Percentiles rank a stretch among this genome's conserved stretches.
phyloP scores from a whole-genome alignment of 257 asterid species.

The Osmanthus fragrans region DNA sequence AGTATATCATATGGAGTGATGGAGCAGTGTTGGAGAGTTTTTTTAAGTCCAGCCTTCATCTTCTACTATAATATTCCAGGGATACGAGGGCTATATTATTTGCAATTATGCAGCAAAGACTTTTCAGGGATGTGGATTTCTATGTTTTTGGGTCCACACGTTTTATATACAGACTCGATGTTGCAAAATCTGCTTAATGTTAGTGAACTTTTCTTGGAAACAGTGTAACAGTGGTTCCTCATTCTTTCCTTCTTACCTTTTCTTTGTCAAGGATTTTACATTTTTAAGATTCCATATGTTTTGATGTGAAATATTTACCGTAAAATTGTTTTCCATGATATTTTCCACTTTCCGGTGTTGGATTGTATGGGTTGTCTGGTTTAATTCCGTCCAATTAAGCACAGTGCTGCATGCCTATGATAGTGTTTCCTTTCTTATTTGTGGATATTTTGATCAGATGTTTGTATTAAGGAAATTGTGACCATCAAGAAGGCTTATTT shows the following conservation, averaged over 20 bases:
- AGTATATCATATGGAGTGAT: not conserved
- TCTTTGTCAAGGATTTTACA: not conserved
- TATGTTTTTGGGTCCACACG: not conserved
- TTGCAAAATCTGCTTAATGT: not conserved
- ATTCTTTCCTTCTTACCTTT: not conserved
- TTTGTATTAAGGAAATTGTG: no score
- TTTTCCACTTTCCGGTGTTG: not conserved
- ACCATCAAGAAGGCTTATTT: no score
- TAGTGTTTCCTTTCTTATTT: no score
- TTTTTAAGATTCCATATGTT: not conserved
- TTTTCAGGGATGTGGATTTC: not conserved
- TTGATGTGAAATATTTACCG: not conserved
- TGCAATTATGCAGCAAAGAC: not conserved
- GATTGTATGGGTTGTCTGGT: no score
- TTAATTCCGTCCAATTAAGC: not conserved
- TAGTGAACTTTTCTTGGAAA: not conserved
- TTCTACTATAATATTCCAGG: not conserved
- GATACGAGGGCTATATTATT: not conserved
- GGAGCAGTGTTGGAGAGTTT: not conserved
- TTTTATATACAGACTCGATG: not conserved
- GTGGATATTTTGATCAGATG: no score
- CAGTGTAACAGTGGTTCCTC: not conserved
- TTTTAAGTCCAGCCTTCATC: not conserved
- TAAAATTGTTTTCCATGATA: not conserved
- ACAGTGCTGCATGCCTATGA: no score